Evolutionary conservation across 2,329 filamentous ascomycete species (phyloP), one percentile per base, ranked within the genome.

Genomic region (Leptographium galeiforme): DNA sequence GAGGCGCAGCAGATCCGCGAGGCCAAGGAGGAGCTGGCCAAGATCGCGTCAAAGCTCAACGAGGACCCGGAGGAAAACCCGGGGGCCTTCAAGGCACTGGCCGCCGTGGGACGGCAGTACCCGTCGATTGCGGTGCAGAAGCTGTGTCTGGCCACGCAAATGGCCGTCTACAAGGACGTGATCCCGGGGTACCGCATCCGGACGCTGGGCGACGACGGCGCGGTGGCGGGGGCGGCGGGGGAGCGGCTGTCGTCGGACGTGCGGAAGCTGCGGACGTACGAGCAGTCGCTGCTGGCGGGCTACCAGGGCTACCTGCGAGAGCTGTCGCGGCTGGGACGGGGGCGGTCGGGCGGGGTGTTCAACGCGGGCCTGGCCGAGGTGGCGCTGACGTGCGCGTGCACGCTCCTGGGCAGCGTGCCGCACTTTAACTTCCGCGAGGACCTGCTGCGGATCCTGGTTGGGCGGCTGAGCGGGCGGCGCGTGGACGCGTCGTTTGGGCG

Each of bases 401-500:
- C 79, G 34, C 76, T 98, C 16, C 70, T 97, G 43, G 80, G 79
- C 19, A 76, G 85, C 2, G 89, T 96, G 1, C 88, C 93, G 4
- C 94, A 98, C 71, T 98, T 98, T 79, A 98, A 98, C 73, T 96
- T 95, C 68, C 84, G 93, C 43, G 78, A 76, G 49, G 91, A 98
- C 52, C 73, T 98, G 52, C 71, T 98, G 57, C 89, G 87, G 67
- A 91, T 97, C 55, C 66, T 98, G 14, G 83, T 95, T 25, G 82
- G 82, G 60, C 93, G 93, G 66, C 74, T 98, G 39, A 89, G 87
- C 62, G 78, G 76, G 54, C 80, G 82, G 60, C 78, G 77, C 52
- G 70, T 87, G 1, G 87, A 94, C 63, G 76, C 75, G 2, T 84
- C 94, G 57, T 93, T 89, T 59, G 67, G 78, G 57, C 90, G 87